These are phyloP conservation scores for Articulospora tetracladia DNA, from an alignment of 495 filamentous ascomycete species.

Conservation along the genomic window DNA sequence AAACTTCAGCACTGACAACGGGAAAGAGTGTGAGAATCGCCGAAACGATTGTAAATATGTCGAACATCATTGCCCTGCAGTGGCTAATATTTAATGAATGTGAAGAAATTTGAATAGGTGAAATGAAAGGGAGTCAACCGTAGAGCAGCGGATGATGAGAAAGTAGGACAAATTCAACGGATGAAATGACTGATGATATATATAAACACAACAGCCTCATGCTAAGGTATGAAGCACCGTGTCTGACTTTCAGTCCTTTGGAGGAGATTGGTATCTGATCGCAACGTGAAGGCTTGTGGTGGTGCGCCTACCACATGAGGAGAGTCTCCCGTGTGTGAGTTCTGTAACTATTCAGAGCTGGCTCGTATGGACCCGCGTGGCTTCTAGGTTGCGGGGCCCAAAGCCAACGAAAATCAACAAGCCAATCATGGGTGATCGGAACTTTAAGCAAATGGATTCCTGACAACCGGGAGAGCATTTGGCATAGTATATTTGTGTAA, in stretches of 20 bases:
- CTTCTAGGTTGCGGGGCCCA: background rate
- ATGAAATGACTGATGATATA: no score
- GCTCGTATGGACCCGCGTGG: background rate
- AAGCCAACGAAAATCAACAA: background rate
- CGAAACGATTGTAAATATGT: slow-evolving; percentile 24
- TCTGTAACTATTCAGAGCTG: background rate
- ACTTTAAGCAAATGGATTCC: background rate
- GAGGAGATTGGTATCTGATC: background rate
- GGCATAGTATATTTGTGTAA: background rate
- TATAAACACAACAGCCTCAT: no score
- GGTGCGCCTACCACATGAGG: background rate
- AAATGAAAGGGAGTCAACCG: no score
- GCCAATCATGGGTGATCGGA: background rate
- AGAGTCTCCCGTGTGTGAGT: background rate
- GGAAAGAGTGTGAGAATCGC: slow-evolving; percentile 32
- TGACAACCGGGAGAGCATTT: background rate
- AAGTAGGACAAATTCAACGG: no score
- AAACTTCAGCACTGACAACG: slow-evolving; percentile 29
- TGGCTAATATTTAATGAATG: no score
- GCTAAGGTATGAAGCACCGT: no score
- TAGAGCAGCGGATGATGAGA: no score
- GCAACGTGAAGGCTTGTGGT: background rate
- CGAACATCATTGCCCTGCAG: slow-evolving; percentile 19
- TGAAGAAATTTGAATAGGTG: no score
- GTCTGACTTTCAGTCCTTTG: background rate